These are phyloP conservation scores for Vickermania spadyakhi DNA, from an alignment of 208 protist species.

Conservation along the genomic window DNA sequence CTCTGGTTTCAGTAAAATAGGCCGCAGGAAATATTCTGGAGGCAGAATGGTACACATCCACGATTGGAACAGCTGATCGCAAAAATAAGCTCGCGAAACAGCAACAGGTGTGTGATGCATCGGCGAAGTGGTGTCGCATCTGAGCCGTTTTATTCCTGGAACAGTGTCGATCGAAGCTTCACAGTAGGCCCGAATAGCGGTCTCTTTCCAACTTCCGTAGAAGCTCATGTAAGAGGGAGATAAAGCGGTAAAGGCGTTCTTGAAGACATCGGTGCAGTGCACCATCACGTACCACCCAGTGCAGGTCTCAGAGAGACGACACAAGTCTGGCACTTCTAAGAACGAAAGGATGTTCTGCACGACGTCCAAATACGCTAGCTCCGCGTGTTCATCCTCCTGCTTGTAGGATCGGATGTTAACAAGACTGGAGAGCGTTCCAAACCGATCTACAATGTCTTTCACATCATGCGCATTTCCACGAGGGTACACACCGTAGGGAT, in stretches of 20 bases:
- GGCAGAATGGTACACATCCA: slow-evolving; percentile 88
- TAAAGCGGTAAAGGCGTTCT: slow-evolving; percentile 49
- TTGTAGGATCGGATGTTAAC: slow-evolving; percentile 25
- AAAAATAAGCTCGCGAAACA: slow-evolving; percentile 56
- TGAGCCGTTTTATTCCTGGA: slow-evolving; percentile 12
- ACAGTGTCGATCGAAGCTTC: not conserved
- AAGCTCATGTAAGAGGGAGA: slow-evolving; percentile 50
- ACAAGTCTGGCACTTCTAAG: slow-evolving; percentile 44
- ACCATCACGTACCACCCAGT: slow-evolving; percentile 77
- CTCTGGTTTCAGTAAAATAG: not conserved
- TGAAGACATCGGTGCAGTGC: slow-evolving; percentile 77
- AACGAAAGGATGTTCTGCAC: slow-evolving; percentile 62
- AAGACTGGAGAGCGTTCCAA: slow-evolving; percentile 60
- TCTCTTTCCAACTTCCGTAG: slow-evolving; percentile 64
- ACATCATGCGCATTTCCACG: slow-evolving; percentile 50
- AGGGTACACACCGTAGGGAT: slow-evolving; percentile 76
- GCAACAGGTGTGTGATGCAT: slow-evolving; percentile 37
- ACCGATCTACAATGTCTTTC: slow-evolving; percentile 35
- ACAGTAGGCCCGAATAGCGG: slow-evolving; percentile 56
- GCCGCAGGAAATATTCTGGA: slow-evolving; percentile 51
- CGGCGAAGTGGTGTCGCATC: not conserved
- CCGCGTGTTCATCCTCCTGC: slow-evolving; percentile 40
- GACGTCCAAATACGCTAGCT: slow-evolving; percentile 65
- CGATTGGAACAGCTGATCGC: slow-evolving; percentile 77
- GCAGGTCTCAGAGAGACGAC: slow-evolving; percentile 55